Percentiles rank a stretch among this genome's conserved stretches.
These are phyloP conservation scores for Gnetum montanum DNA, from an alignment of 75 land plant species.

Conservation along the genomic window DNA sequence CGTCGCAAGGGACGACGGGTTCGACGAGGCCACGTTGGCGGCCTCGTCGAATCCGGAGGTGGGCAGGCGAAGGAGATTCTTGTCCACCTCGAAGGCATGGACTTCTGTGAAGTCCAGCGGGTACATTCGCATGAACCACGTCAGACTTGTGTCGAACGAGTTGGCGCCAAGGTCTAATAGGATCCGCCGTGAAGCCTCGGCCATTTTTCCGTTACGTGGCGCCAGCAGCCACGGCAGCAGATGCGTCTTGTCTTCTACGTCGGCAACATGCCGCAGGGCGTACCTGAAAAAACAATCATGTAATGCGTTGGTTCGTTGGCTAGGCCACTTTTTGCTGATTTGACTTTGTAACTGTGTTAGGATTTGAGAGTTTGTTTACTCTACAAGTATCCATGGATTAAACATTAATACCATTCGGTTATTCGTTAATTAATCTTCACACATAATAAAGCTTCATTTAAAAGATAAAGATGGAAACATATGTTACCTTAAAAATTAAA, in stretches of 20 bases:
- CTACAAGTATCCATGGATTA: too few species aligned
- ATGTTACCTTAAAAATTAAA: too few species aligned
- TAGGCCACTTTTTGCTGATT: too few species aligned
- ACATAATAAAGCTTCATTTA: too few species aligned
- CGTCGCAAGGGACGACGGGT: neutral
- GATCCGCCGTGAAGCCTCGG: conserved; percentile 2
- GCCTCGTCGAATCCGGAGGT: conserved; percentile 8
- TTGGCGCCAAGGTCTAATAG: conserved; percentile 22
- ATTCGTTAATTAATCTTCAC: too few species aligned
- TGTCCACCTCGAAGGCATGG: conserved; percentile 18
- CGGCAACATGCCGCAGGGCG: conserved; percentile 10
- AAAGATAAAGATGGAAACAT: too few species aligned
- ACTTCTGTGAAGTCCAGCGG: conserved; percentile 26
- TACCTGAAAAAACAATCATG: too few species aligned
- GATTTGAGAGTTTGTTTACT: too few species aligned
- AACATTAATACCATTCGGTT: too few species aligned
- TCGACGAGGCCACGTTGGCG: neutral
- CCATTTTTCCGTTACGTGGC: conserved; percentile 8
- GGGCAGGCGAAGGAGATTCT: conserved; percentile 4
- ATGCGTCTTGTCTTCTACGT: conserved; percentile 26
- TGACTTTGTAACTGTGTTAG: too few species aligned
- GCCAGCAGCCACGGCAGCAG: conserved; percentile 20
- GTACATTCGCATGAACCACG: conserved; percentile 22
- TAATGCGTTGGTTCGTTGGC: too few species aligned
- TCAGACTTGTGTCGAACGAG: conserved; percentile 13